Conservation (phyloP, 371 early-diverging fungal species). For the Rhizopus sp. region DNA sequence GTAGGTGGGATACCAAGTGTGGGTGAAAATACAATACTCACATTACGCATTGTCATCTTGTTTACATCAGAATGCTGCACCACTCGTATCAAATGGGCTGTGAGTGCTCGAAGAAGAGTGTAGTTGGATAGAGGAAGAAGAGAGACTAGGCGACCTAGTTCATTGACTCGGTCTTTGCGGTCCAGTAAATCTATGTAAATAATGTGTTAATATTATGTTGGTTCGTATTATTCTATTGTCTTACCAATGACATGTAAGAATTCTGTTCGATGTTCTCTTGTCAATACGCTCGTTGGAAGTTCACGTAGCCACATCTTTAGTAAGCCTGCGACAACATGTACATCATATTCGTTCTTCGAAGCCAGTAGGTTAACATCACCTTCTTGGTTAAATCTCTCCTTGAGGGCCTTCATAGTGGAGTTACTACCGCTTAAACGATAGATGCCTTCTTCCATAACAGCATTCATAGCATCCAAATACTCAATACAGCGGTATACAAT, state of each 20-base stretch:
- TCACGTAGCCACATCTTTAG: constrained; percentile 85
- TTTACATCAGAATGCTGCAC: constrained; percentile 63
- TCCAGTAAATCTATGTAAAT: constrained; percentile 52
- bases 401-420: constrained; percentile 56
- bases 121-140: constrained; percentile 63
- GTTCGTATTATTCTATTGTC: neutral
- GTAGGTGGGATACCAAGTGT: constrained; percentile 72
- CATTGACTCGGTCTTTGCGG: constrained; percentile 60
- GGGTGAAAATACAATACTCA: constrained; percentile 76
- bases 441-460: constrained; percentile 76
- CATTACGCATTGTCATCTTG: constrained; percentile 77
- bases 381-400: constrained; percentile 66
- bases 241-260: constrained; percentile 69
- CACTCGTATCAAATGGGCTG: constrained; percentile 66
- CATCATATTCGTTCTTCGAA: constrained; percentile 62
- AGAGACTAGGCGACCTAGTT: constrained; percentile 59
- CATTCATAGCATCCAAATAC: constrained; percentile 74
- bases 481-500: constrained; percentile 84
- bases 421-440: constrained; percentile 77
- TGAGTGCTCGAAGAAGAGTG: constrained; percentile 60
- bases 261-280: constrained; percentile 64
- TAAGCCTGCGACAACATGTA: constrained; percentile 84
- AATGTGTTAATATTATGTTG: neutral
- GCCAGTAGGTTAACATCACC: constrained; percentile 66
- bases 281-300: constrained; percentile 75